Conservation (phyloP, 345 rosid species). For the Murraya koenigii region DNA sequence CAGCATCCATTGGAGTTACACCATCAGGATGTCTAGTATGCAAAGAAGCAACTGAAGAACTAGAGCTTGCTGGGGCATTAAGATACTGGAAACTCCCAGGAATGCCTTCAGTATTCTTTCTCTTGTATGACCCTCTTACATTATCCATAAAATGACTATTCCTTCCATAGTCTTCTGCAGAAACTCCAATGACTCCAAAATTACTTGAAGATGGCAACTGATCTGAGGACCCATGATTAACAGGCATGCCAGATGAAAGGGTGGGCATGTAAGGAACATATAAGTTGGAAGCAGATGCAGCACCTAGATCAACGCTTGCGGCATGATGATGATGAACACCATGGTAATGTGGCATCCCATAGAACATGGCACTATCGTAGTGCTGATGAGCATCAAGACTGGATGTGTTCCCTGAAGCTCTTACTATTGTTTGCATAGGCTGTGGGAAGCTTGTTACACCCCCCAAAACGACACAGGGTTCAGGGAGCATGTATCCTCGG, state of each 20-base stretch:
- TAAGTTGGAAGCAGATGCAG: slow-evolving; percentile 45
- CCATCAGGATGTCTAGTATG: slow-evolving; percentile 53
- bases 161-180: slow-evolving; percentile 54
- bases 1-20: slow-evolving; percentile 32
- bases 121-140: slow-evolving; percentile 57
- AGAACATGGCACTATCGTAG: slow-evolving; percentile 44
- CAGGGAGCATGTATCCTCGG: slow-evolving; percentile 40
- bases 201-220: slow-evolving; percentile 44
- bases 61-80: slow-evolving; percentile 48
- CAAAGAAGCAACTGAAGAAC: slow-evolving; percentile 35
- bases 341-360: slow-evolving; percentile 46
- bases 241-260: slow-evolving; percentile 33
- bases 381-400: slow-evolving; percentile 41
- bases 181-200: slow-evolving; percentile 44
- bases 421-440: slow-evolving; percentile 36
- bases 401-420: slow-evolving; percentile 37
- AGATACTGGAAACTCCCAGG: slow-evolving; percentile 47
- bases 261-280: slow-evolving; percentile 40
- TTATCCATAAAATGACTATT: slow-evolving; percentile 47
- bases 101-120: slow-evolving; percentile 57
- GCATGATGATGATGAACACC: slow-evolving; percentile 49
- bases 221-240: slow-evolving; percentile 46
- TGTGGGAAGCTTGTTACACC: slow-evolving; percentile 44
- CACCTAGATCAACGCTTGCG: slow-evolving; percentile 47
- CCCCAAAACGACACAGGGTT: slow-evolving; percentile 51